phyloP scores from a whole-genome alignment of 2,329 filamentous ascomycete species.

The Neonectria sp. region DNA sequence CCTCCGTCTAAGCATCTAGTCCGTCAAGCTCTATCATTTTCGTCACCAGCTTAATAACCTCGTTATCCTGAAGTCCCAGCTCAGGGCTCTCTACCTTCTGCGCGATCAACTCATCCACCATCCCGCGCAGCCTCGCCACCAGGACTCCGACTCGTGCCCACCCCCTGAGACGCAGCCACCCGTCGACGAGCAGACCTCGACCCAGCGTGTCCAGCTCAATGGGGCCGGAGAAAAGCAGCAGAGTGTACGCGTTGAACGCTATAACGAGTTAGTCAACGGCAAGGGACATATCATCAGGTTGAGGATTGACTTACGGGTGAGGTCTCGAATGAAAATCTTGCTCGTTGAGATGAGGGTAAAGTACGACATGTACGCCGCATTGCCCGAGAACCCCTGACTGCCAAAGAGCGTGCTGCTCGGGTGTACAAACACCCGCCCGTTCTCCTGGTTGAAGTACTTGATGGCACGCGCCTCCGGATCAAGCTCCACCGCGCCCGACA shows the following conservation, averaged over 20 bases:
- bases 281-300: not conserved
- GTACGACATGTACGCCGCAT: conserved; percentile 86
- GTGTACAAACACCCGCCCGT: conserved; percentile 92
- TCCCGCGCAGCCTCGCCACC: conserved; percentile 83
- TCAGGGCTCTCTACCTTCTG: conserved; percentile 84
- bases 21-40: conserved; percentile 92
- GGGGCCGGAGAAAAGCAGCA: conserved; percentile 89
- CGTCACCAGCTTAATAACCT: conserved; percentile 83
- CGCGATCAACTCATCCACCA: conserved; percentile 89
- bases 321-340: conserved; percentile 92
- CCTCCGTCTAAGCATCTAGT: conserved; percentile 71
- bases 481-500: conserved; percentile 91
- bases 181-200: conserved; percentile 89
- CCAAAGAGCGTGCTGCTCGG: conserved; percentile 90
- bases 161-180: conserved; percentile 87
- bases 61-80: conserved; percentile 69
- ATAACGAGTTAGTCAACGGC: conserved; percentile 22
- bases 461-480: conserved; percentile 94
- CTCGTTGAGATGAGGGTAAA: conserved; percentile 93
- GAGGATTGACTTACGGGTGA: conserved; percentile 78
- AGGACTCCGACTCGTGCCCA: conserved; percentile 97
- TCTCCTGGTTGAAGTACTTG: conserved; percentile 91
- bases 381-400: conserved; percentile 81
- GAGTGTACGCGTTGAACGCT: conserved; percentile 90
- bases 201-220: conserved; percentile 91